Evolutionary conservation across 2,329 filamentous ascomycete genomes (phyloP).

Genomic region (Apiospora phragmitis): DNA sequence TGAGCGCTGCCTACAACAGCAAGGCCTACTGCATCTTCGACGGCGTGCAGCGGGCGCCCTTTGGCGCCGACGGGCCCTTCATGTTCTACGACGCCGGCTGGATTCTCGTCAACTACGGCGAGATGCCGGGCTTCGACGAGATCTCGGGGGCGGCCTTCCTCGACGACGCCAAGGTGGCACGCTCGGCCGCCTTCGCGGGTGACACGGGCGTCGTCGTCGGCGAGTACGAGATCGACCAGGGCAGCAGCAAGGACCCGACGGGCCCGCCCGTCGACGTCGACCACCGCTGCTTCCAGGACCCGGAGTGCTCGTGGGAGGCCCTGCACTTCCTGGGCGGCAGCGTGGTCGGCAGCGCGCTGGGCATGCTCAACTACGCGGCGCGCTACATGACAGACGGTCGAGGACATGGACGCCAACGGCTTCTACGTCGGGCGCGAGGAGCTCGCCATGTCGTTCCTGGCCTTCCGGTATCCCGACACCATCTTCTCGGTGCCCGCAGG

Average conservation of each 20-base stretch:
- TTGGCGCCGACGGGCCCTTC: background rate
- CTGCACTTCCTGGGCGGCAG: background rate
- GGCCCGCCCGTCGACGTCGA: background rate
- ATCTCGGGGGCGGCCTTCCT: background rate
- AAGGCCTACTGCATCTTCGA: background rate
- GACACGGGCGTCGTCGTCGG: slow-evolving; percentile 10
- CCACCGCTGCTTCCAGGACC: background rate
- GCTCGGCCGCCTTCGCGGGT: background rate
- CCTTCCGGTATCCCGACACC: background rate
- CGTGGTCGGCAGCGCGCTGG: background rate
- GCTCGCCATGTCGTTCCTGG: background rate
- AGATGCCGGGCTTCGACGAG: background rate
- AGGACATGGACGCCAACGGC: background rate
- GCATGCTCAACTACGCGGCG: background rate
- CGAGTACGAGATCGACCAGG: background rate
- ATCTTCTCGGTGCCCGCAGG: background rate
- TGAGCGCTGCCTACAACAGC: background rate
- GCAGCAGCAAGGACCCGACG: background rate
- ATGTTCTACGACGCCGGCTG: background rate
- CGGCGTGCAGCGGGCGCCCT: background rate
- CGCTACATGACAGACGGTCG: slow-evolving; percentile 3
- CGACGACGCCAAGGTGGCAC: slow-evolving; percentile 2
- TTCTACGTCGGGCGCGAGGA: slow-evolving; percentile 9
- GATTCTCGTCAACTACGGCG: background rate
- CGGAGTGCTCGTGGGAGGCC: background rate